phyloP scores from a whole-genome alignment of 371 early-diverging fungal species.

The Syncephalastrum monosporum region DNA sequence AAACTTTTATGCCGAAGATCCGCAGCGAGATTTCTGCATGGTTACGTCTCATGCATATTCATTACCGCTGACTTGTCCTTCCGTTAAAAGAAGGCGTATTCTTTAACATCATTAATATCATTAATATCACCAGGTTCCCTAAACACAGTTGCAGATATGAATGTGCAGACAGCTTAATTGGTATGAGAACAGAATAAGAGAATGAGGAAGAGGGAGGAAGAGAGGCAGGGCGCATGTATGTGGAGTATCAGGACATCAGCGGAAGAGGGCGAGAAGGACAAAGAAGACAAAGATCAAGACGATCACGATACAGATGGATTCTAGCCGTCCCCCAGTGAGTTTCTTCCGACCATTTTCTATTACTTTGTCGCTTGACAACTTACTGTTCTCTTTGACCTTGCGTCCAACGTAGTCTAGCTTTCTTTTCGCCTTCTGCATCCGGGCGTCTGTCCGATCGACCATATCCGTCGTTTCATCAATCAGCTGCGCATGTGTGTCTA shows the following conservation, averaged over 20 bases:
- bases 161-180: too few species aligned
- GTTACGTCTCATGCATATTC: too few species aligned
- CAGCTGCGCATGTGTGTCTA: constrained; percentile 73
- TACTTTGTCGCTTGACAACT: constrained; percentile 12
- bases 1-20: too few species aligned
- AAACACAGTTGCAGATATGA: too few species aligned
- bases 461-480: constrained; percentile 72
- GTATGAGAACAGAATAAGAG: too few species aligned
- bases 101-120: too few species aligned
- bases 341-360: background rate
- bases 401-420: constrained; percentile 42
- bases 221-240: too few species aligned
- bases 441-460: constrained; percentile 61
- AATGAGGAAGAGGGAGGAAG: too few species aligned
- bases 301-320: constrained; percentile 50
- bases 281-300: constrained; percentile 44
- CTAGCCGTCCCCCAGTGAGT: constrained; percentile 10
- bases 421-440: constrained; percentile 58
- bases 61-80: too few species aligned
- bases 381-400: constrained; percentile 50
- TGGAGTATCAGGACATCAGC: constrained; percentile 3
- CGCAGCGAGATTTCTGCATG: too few species aligned
- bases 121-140: too few species aligned
- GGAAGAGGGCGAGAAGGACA: constrained; percentile 39
- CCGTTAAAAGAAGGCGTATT: too few species aligned